phyloP scores from a whole-genome alignment of 805 yeast genomes.

The Lipomyces japonicus region DNA sequence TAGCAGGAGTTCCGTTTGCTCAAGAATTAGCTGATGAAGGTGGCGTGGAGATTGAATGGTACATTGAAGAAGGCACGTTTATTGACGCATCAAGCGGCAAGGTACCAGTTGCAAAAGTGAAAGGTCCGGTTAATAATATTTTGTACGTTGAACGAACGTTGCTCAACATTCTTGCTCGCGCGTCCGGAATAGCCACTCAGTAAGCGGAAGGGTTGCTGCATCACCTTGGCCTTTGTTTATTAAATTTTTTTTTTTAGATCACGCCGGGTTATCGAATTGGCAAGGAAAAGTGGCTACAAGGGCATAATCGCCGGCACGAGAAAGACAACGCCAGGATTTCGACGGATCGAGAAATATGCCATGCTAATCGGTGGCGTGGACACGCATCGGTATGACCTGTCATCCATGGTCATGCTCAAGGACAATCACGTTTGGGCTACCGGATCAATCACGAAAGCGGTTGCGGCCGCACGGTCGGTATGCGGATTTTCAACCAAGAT shows the following conservation, averaged over 20 bases:
- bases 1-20: constrained; percentile 88
- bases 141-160: constrained; percentile 83
- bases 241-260: constrained; percentile 37
- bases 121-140: constrained; percentile 75
- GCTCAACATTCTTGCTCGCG: constrained; percentile 72
- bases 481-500: constrained; percentile 88
- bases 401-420: constrained; percentile 93
- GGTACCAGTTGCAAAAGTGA: constrained; percentile 69
- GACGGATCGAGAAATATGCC: constrained; percentile 83
- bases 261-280: constrained; percentile 51
- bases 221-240: background rate
- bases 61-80: constrained; percentile 61
- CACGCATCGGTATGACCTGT: constrained; percentile 84
- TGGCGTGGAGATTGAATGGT: constrained; percentile 68
- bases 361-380: constrained; percentile 96
- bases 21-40: constrained; percentile 78
- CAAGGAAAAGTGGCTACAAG: constrained; percentile 62
- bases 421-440: constrained; percentile 92
- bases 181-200: constrained; percentile 84
- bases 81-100: constrained; percentile 53
- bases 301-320: constrained; percentile 95
- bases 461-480: constrained; percentile 66
- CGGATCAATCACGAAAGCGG: constrained; percentile 86
- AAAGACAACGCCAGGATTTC: constrained; percentile 94
- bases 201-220: constrained; percentile 4